These are phyloP conservation scores for Sanghuangporus sanghuang DNA, from an alignment of 1,284 basidiomycete genomes.

Conservation along the genomic window DNA sequence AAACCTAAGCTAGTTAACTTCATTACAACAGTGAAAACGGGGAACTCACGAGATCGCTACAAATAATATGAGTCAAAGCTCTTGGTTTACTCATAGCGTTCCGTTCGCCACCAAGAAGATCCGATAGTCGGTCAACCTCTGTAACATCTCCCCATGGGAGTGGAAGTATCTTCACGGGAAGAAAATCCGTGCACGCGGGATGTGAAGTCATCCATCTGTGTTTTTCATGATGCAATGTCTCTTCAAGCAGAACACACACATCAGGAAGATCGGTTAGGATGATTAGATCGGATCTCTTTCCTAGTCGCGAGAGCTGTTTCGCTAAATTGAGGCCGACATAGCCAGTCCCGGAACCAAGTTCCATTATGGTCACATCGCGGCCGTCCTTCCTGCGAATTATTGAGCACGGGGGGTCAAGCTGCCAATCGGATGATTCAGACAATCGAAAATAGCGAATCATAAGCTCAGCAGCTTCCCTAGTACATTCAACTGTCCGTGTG, in stretches of 20 bases:
- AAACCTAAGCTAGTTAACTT: constrained; percentile 43
- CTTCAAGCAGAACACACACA: constrained; percentile 55
- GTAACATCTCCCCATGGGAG: constrained; percentile 60
- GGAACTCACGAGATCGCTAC: constrained; percentile 65
- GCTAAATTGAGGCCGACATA: constrained; percentile 50
- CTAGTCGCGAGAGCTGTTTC: constrained; percentile 21
- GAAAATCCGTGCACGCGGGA: neutral
- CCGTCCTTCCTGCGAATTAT: constrained; percentile 17
- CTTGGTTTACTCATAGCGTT: neutral
- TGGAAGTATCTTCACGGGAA: constrained; percentile 38
- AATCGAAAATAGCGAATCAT: constrained; percentile 52
- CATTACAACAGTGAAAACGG: neutral
- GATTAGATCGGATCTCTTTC: constrained; percentile 33
- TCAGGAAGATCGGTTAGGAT: constrained; percentile 69
- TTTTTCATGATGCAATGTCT: constrained; percentile 37
- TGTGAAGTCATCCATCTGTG: constrained; percentile 12
- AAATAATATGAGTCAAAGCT: constrained; percentile 56
- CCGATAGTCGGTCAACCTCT: constrained; percentile 36
- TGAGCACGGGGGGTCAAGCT: constrained; percentile 59
- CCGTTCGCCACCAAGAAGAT: constrained; percentile 31
- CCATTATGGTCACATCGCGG: constrained; percentile 35
- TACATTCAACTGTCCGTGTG: neutral
- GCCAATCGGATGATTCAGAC: constrained; percentile 23
- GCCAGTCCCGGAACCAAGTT: constrained; percentile 72
- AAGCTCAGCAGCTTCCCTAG: constrained; percentile 71